Evolutionary conservation across 1,139 yeast species (phyloP), one percentile per base, ranked within the genome.

Genomic region (Candida pseudoviswanathii): DNA sequence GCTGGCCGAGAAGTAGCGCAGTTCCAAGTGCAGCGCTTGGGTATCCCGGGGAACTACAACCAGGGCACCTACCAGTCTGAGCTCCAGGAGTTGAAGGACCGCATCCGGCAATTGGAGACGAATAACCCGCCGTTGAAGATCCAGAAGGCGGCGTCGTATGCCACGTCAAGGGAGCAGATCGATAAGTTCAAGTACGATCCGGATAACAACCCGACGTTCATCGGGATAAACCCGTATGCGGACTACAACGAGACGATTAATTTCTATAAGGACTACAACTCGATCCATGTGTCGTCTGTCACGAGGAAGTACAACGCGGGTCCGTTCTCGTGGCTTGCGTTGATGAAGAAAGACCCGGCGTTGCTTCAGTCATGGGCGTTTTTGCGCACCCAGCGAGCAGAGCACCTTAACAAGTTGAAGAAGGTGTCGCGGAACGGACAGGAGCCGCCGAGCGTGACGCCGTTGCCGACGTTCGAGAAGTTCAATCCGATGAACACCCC

Each of bases 281-380:
- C 75, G 0, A 48, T 65, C 2, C 60, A 63, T 45, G 48, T 58
- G 24, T 64, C 62, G 45, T 66, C 60, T 9, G 42, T 55, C 2
- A 52, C 63, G 1, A 56, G 75, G 39, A 56, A 71, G 43, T 63
- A 66, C 43, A 64, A 66, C 45, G 68, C 64, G 56, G 80, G 78
- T 1, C 70, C 78, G 0, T 67, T 74, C 46, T 62, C 80, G 0
- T 71, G 80, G 71, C 54, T 74, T 4, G 63, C 80, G 0, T 54
- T 77, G 10, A 57, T 73, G 55, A 61, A 64, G 49, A 65, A 66
- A 46, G 81, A 77, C 52, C 54, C 58, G 3, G 69, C 65, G 5
- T 56, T 71, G 51, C 53, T 48, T 41, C 55, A 54, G 48, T 47
- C 58, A 3, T 63, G 62, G 62, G 39, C 45, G 21, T 55, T 48